These are phyloP conservation scores for Arthrobotrys pseudoclavata DNA, from an alignment of 2,329 filamentous ascomycete genomes.

Conservation along the genomic window DNA sequence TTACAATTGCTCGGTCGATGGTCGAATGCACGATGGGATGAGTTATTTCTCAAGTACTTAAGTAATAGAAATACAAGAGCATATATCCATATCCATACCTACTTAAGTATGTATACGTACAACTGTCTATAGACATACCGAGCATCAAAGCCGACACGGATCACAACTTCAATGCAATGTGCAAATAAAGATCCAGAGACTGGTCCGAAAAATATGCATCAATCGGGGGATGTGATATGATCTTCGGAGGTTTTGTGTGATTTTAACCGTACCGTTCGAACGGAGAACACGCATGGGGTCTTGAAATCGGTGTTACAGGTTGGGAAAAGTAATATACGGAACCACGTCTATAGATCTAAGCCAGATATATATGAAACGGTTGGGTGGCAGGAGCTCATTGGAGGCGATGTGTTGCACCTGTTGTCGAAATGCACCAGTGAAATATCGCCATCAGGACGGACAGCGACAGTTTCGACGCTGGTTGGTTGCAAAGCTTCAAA, in stretches of 20 bases:
- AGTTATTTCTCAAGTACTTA: conserved; percentile 30
- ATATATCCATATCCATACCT: background rate
- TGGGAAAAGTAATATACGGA: background rate
- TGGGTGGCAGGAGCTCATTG: conserved; percentile 42
- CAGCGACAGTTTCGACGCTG: conserved; percentile 22
- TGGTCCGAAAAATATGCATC: background rate
- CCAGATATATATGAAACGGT: conserved; percentile 34
- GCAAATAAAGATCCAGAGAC: background rate
- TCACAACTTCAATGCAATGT: background rate
- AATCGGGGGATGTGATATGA: conserved; percentile 2
- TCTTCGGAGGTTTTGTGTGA: conserved; percentile 13
- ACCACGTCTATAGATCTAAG: conserved; percentile 22
- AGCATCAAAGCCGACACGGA: conserved; percentile 7
- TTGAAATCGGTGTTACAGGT: background rate
- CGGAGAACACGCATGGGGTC: conserved; percentile 1
- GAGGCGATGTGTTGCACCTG: conserved; percentile 46
- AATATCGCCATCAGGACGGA: conserved; percentile 43
- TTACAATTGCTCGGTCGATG: background rate
- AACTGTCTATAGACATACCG: conserved; percentile 13
- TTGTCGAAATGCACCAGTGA: conserved; percentile 56
- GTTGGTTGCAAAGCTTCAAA: conserved; percentile 24
- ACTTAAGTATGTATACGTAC: background rate
- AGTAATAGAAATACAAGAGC: conserved; percentile 23
- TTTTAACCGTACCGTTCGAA: conserved; percentile 16
- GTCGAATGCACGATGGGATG: background rate